Base-by-base conservation (phyloP, 2,329 filamentous ascomycete species). In the Ceratocystis colombiana region DNA sequence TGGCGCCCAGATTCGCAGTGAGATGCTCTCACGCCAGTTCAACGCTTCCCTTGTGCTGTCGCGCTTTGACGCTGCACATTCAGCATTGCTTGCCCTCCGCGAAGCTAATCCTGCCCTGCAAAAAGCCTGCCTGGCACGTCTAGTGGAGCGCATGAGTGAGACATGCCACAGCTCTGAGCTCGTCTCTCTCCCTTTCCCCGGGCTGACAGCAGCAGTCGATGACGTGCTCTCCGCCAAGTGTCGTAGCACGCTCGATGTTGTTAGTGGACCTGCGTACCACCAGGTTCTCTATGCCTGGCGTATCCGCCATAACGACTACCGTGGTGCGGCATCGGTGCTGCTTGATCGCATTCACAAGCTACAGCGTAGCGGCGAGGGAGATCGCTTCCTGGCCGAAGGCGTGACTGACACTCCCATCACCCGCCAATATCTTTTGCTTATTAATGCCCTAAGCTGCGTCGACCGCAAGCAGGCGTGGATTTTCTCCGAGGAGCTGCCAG, bases 211-310 rank as follows among this genome's bases (percentile, higher is more conserved):
- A 65, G 83, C 87, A 28, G 88, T 96, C 20, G 93, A 99, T 73
- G 84, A 85, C 4, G 86, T 90, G 46, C 82, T 99, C 10, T 79
- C 84, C 5, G 83, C 86, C 45, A 84, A 89, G 71, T 90, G 89
- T 73, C 84, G 84, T 69, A 82, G 84, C 66, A 84, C 87, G 45
- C 78, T 84, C 55, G 88, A 90, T 66, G 82, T 90, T 46, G 79
- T 78, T 66, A 78, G 77, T 48, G 84, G 83, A 8, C 88, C 90
- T n/a, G 88, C 90, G 2, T 96, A 92, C 73, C 89, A 94, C 73
- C 89, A 93, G 71, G 88, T 96, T 66, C 83, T 97, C 61, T 96
- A 96, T 74, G 87, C 92, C 2, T 96, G 93, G 84, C 86, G 94
- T 64, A 87, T 96, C 70, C 86, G 86, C 69, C 87, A 87, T 70